phyloP scores from a whole-genome alignment of 352 stramenopile species.

The Phytophthora aleatoria region DNA sequence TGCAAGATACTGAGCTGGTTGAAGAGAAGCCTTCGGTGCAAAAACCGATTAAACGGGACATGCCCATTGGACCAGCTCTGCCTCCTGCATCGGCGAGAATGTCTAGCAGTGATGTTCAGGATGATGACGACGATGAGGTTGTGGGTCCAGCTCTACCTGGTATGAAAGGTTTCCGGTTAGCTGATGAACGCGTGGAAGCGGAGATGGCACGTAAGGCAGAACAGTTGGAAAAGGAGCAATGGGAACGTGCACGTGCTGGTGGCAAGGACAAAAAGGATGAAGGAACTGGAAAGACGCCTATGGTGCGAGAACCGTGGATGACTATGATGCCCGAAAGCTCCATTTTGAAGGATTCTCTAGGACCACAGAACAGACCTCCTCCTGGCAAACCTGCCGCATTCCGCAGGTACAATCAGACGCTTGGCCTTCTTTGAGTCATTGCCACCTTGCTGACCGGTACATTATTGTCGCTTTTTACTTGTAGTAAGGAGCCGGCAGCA shows the following conservation, averaged over 20 bases:
- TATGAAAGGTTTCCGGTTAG: slow-evolving; percentile 75
- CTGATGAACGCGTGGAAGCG: slow-evolving; percentile 70
- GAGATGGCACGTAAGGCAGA: slow-evolving; percentile 70
- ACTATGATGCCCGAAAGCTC: slow-evolving; percentile 82
- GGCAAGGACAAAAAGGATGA: slow-evolving; percentile 11
- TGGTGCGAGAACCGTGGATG: slow-evolving; percentile 83
- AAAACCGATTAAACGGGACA: slow-evolving; percentile 24
- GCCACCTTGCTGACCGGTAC: background rate
- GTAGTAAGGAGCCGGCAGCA: slow-evolving; percentile 71
- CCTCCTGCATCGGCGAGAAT: slow-evolving; percentile 31
- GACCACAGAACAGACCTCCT: slow-evolving; percentile 45
- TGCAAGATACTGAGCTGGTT: background rate
- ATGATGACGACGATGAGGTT: slow-evolving; percentile 51
- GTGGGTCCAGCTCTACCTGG: slow-evolving; percentile 77
- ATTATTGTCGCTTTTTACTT: slow-evolving; percentile 12
- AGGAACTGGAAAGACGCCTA: slow-evolving; percentile 16
- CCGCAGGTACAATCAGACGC: slow-evolving; percentile 34
- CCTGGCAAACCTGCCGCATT: slow-evolving; percentile 68
- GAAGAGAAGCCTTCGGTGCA: slow-evolving; percentile 13
- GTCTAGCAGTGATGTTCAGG: slow-evolving; percentile 1
- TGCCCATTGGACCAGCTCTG: slow-evolving; percentile 62
- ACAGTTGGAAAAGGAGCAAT: slow-evolving; percentile 69
- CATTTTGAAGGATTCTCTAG: slow-evolving; percentile 78
- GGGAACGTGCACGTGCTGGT: slow-evolving; percentile 42
- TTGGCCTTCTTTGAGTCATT: background rate